Evolutionary conservation across 257 asterid genomes (phyloP).

Genomic region (Eustoma russellianum): DNA sequence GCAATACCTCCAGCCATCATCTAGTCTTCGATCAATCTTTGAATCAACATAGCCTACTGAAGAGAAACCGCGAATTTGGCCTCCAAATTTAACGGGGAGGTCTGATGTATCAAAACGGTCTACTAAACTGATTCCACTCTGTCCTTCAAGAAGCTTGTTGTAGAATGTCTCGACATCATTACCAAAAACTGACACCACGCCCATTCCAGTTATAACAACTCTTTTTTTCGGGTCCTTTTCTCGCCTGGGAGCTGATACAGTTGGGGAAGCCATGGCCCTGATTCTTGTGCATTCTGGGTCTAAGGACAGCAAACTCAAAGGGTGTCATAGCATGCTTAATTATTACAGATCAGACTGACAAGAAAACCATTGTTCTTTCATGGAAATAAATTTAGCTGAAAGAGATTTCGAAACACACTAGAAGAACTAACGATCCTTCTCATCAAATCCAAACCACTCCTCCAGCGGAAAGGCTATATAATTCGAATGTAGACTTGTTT

Average conservation of each 20-base stretch:
- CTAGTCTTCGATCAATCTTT: slow-evolving; percentile 32
- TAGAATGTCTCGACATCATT: slow-evolving; percentile 28
- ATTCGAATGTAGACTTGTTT: too few relatives aligned
- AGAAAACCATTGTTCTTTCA: too few relatives aligned
- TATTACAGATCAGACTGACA: slow-evolving; percentile 4
- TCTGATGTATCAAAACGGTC: slow-evolving; percentile 36
- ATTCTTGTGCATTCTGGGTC: slow-evolving; percentile 24
- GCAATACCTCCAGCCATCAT: slow-evolving; percentile 44
- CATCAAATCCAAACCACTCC: too few relatives aligned
- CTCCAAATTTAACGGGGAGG: slow-evolving; percentile 29
- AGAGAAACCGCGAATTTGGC: slow-evolving; percentile 38
- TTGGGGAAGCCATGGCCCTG: slow-evolving; percentile 28
- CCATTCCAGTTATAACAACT: slow-evolving; percentile 45
- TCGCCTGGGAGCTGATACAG: slow-evolving; percentile 38
- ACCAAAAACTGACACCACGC: slow-evolving; percentile 54
- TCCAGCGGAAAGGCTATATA: too few relatives aligned
- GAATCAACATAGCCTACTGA: slow-evolving; percentile 35
- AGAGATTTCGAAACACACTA: too few relatives aligned
- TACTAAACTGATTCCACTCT: slow-evolving; percentile 32
- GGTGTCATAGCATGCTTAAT: background rate
- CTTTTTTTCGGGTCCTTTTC: slow-evolving; percentile 44
- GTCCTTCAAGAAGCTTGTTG: slow-evolving; percentile 32
- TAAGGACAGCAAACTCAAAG: background rate
- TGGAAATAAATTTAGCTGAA: too few relatives aligned
- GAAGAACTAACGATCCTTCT: too few relatives aligned